These are phyloP conservation scores for Tubosaeta sp. DNA, from an alignment of 768 basidiomycete genomes.

Conservation along the genomic window DNA sequence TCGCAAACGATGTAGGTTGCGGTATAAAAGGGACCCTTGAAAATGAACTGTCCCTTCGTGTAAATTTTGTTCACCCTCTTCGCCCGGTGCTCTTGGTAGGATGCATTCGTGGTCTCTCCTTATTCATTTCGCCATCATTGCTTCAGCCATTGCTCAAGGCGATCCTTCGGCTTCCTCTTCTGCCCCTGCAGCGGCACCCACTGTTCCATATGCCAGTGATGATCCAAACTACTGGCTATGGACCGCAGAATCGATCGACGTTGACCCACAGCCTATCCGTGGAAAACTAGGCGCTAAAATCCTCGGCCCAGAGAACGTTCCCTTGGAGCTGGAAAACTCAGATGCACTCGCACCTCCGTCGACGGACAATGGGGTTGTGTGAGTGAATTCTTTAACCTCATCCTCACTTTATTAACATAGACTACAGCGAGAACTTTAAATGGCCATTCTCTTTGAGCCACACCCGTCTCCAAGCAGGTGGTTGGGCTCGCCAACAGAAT, in stretches of 20 bases:
- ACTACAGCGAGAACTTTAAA: constrained; percentile 43
- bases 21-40: constrained; percentile 22
- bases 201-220: constrained; percentile 41
- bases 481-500: constrained; percentile 64
- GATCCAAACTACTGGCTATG: constrained; percentile 45
- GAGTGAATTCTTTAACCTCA: constrained; percentile 7
- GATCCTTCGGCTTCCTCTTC: constrained; percentile 22
- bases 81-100: constrained; percentile 11
- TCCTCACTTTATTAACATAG: neutral
- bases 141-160: constrained; percentile 17
- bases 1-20: neutral
- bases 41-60: constrained; percentile 2
- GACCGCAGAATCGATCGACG: constrained; percentile 26
- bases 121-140: constrained; percentile 17
- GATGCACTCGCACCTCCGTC: constrained; percentile 57
- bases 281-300: constrained; percentile 42
- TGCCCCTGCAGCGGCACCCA: constrained; percentile 35
- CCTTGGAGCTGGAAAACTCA: constrained; percentile 53
- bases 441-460: constrained; percentile 64
- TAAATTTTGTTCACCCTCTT: constrained; percentile 18
- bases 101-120: constrained; percentile 31
- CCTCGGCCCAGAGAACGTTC: constrained; percentile 55
- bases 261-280: constrained; percentile 41
- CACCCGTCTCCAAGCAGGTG: constrained; percentile 56
- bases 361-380: constrained; percentile 55